phyloP scores from a whole-genome alignment of 169 alveolate genomes.

The Eimeria sp. region DNA sequence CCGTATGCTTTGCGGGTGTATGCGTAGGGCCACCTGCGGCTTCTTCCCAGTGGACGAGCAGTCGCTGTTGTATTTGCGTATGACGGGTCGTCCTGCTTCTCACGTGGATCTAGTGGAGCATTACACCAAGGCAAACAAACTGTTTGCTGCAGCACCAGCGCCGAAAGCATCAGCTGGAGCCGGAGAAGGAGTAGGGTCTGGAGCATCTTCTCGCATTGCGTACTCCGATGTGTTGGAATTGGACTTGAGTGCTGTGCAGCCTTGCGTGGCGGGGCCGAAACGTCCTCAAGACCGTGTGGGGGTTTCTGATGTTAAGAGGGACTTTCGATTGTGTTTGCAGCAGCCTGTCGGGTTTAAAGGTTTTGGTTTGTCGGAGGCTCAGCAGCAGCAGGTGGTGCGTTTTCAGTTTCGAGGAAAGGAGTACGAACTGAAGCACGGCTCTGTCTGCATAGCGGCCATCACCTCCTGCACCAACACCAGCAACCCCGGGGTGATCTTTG shows the following conservation, averaged over 20 bases:
- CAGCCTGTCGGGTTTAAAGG: conserved; percentile 93
- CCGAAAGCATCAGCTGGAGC: not conserved
- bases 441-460: conserved; percentile 97
- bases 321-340: conserved; percentile 88
- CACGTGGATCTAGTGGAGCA: conserved; percentile 91
- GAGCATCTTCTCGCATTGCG: not conserved
- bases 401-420: conserved; percentile 44
- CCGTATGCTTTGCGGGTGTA: not conserved
- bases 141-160: conserved; percentile 14
- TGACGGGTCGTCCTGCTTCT: conserved; percentile 96
- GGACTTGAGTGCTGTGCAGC: conserved; percentile 91
- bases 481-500: conserved; percentile 98
- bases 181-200: not conserved
- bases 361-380: conserved; percentile 86
- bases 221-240: conserved; percentile 77
- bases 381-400: not conserved
- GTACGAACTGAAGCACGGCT: conserved; percentile 93
- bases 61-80: conserved; percentile 94
- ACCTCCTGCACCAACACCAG: conserved; percentile 98
- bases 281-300: conserved; percentile 98
- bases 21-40: conserved; percentile 96
- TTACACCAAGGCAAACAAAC: conserved; percentile 85
- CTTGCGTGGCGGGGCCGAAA: conserved; percentile 98
- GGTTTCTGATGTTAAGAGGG: conserved; percentile 91
- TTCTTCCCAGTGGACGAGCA: conserved; percentile 97